Conservation (phyloP, 176 grass and related monocot genomes). For the Hordeum marinum region DNA sequence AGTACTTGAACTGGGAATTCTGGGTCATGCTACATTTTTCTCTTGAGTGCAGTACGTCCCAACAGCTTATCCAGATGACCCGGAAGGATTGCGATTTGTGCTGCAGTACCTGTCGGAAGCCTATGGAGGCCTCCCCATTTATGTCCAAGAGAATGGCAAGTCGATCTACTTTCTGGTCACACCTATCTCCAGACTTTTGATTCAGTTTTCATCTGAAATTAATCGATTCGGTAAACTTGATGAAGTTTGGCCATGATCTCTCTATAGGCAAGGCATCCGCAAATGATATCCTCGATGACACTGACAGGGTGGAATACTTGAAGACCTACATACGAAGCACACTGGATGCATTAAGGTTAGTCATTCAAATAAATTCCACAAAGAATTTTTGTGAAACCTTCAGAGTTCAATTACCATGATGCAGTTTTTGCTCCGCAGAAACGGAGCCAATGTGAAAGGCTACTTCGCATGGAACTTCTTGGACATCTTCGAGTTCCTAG, state of each 20-base stretch:
- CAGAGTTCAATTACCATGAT: too few species aligned
- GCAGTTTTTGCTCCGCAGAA: too few species aligned
- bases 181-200: neutral
- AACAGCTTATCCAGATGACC: conserved; percentile 8
- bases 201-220: neutral
- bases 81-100: conserved; percentile 29
- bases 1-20: neutral
- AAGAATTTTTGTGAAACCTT: too few species aligned
- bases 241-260: neutral
- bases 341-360: conserved; percentile 47
- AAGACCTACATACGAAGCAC: conserved; percentile 39
- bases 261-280: neutral
- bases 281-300: conserved; percentile 40
- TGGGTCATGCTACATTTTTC: neutral
- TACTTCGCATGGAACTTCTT: conserved; percentile 65
- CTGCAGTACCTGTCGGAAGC: conserved; percentile 47
- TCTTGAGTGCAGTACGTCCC: neutral
- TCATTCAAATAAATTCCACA: too few species aligned
- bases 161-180: neutral
- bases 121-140: conserved; percentile 54
- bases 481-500: conserved; percentile 55
- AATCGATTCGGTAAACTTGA: neutral
- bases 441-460: conserved; percentile 60
- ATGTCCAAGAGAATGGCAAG: conserved; percentile 80
- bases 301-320: conserved; percentile 54